These are phyloP conservation scores for Pharnaceum exiguum DNA, from an alignment of 148 eudicot species.

Conservation along the genomic window DNA sequence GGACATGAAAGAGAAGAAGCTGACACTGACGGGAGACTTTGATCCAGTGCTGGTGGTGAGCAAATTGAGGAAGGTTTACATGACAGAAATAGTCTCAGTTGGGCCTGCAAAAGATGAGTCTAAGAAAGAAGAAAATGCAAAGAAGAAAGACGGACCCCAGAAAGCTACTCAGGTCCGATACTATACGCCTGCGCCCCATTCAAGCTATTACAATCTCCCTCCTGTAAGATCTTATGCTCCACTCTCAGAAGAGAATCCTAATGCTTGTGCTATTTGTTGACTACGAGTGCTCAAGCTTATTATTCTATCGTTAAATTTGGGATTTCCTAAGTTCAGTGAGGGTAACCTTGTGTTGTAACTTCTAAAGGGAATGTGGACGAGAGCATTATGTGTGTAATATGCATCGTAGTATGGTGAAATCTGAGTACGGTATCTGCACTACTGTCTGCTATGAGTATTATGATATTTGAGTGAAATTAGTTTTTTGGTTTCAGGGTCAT, in stretches of 20 bases:
- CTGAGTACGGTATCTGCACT: no score
- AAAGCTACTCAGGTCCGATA: conserved; percentile 1
- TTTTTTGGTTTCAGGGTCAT: no score
- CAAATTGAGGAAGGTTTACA: conserved; percentile 49
- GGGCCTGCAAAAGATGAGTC: conserved; percentile 54
- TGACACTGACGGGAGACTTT: conserved; percentile 55
- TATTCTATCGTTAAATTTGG: no score
- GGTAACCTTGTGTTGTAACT: no score
- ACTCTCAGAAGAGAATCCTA: conserved; percentile 47
- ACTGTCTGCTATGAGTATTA: no score
- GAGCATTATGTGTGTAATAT: no score
- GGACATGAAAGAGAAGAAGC: conserved; percentile 45
- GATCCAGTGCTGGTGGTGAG: conserved; percentile 48
- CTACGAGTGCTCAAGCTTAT: neutral
- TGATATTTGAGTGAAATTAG: no score
- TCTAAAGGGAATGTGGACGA: no score
- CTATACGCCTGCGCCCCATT: neutral
- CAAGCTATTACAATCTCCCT: neutral
- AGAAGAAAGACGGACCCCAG: conserved; percentile 16
- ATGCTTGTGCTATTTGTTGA: conserved; percentile 55
- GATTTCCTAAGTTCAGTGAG: no score
- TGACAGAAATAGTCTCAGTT: conserved; percentile 42
- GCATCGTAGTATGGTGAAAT: no score
- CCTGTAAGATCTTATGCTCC: conserved; percentile 9
- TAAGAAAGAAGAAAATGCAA: conserved; percentile 41